Evolutionary conservation across 495 filamentous ascomycete species (phyloP), one percentile per base, ranked within the genome.

Genomic region (Symbiotaphrina buchneri): DNA sequence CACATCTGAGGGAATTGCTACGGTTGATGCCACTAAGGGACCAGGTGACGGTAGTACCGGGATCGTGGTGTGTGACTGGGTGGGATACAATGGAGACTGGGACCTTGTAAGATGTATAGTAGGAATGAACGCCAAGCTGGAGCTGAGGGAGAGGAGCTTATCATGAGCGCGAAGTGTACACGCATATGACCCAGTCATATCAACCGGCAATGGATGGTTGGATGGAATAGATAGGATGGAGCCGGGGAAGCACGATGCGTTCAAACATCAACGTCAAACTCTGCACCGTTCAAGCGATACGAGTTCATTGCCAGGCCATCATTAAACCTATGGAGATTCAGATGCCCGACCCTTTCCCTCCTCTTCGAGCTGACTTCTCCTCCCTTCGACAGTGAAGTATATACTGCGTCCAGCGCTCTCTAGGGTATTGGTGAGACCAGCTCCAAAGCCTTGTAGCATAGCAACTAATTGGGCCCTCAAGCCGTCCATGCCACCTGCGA

Each of bases 1-100:
- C 32, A 30, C 30, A 17, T 33, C 34, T 47, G 52, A 41, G 49
- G 52, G 53, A 47, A 59, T 42, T 36, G 48, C 11, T 41, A 55
- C 37, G 15, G 19, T 18, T 34, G 49, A 39, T 36, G 37, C 48
- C 24, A 33, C 43, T 39, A 28, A 58, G 18, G 47, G 43, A 16
- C 42, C 61, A 13, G 74, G 79, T 7, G 80, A 91, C 47, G 82
- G 74, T 28, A 64, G 65, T 7, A 92, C 84, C n/a, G 87, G 90
- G 15, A 69, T 95, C 33, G 70, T 95, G 17, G 78, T 95, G 18
- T 82, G 71, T 28, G 87, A 97, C 48, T 93, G 76, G 79, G 84
- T 93, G 37, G 87, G 87, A 0, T 52, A 70, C 29, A 59, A 74
- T 38, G 87, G 80, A 0, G 79, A 97, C 53, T 97, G 90, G 90